phyloP scores from a whole-genome alignment of 768 basidiomycete species.

The Gymnopilus junonius region DNA sequence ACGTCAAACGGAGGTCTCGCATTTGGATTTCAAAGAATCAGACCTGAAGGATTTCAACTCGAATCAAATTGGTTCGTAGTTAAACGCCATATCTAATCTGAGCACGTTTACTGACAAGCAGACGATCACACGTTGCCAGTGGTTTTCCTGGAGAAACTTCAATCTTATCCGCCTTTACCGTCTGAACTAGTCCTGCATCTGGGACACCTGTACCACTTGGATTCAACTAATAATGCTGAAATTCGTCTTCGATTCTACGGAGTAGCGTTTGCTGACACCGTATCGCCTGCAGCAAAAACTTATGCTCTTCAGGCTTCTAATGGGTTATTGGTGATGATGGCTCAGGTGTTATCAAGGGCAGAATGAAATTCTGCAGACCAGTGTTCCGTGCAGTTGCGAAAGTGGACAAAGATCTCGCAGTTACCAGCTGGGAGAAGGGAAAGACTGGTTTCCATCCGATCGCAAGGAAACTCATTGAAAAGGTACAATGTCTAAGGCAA shows the following conservation, averaged over 20 bases:
- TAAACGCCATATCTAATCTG: not conserved
- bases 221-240: conserved; percentile 72
- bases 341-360: conserved; percentile 67
- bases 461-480: conserved; percentile 74
- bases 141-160: conserved; percentile 83
- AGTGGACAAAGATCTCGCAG: conserved; percentile 59
- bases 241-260: conserved; percentile 80
- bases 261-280: conserved; percentile 59
- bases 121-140: conserved; percentile 48
- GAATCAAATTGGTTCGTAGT: conserved; percentile 77
- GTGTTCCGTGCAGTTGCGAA: conserved; percentile 58
- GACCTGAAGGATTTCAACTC: conserved; percentile 80
- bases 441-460: conserved; percentile 76
- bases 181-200: conserved; percentile 61
- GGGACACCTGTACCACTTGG: conserved; percentile 52
- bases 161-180: conserved; percentile 66
- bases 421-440: conserved; percentile 47
- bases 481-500: conserved; percentile 44
- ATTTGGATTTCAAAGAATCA: conserved; percentile 63
- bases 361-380: conserved; percentile 87
- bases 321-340: conserved; percentile 75
- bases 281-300: conserved; percentile 48
- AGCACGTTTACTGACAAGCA: not conserved
- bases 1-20: conserved; percentile 48
- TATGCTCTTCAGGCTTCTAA: conserved; percentile 56